Base-by-base conservation (phyloP, 768 basidiomycete genomes). In the Dictyophora rubrovolvata region DNA sequence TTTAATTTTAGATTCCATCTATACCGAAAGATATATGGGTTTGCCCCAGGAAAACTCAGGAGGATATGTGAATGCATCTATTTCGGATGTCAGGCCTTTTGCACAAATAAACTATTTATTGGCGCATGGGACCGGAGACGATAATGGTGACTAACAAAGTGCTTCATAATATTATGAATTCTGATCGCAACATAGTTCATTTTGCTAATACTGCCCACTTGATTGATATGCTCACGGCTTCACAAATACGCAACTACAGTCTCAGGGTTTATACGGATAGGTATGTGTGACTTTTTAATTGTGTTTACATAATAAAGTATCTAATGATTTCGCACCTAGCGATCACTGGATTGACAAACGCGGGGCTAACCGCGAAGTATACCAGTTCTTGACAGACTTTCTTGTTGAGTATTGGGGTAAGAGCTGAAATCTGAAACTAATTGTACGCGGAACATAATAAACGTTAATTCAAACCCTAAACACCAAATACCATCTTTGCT, bases 191-290 rank as follows among this genome's bases (percentile, higher is more conserved):
- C 28, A 28, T 28, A 66, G 93, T 99, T 49, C 96, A 98, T 71
- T 93, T 82, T 66, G 82, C 88, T 37, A 94, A 99, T 72, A 84
- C 88, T 56, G 93, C 93, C 12, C 89, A 89, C 64, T 67, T 98
- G 66, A 72, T 99, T 36, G 95, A 98, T 70, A 93, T 96, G 85
- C 80, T 99, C 64, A 97, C 93, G 0, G 74, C 76, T 65, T 84
- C 77, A 22, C 75, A 83, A 58, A 80, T 97, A 49, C 77, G 86
- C 65, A 78, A 79, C 61, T 89, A 86, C 67, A 79, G 86, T 66
- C 96, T 97, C 73, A 81, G 94, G 67, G 91, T 97, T 89, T 99
- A 97, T 72, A 93, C 93, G 21, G 96, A 98, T 72, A 92, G 90
- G 87, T 89, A 60, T 66, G 28, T 28, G 80, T 66, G 9, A 16